Percentiles rank a stretch among this genome's conserved stretches.
Evolutionary conservation across 352 stramenopile species (phyloP).

Genomic region (Thalassiosira livingstoniorum): DNA sequence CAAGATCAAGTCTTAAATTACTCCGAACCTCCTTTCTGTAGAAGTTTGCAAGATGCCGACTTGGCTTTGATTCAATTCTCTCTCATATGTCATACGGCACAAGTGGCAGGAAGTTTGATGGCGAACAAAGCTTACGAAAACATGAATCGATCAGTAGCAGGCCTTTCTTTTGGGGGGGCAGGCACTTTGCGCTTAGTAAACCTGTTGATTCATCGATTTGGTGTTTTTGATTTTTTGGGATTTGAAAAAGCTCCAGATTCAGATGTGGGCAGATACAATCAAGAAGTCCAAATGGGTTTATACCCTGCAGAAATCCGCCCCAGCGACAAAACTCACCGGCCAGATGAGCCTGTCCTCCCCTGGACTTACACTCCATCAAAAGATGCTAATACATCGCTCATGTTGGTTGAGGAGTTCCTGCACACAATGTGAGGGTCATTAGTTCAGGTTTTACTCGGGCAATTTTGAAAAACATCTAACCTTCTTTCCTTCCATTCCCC

Average conservation of each 20-base stretch:
- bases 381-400: conserved; percentile 56
- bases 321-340: conserved; percentile 26
- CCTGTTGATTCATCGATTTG: conserved; percentile 80
- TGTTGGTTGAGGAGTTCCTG: conserved; percentile 78
- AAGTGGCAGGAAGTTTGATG: conserved; percentile 17
- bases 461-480: too few species aligned
- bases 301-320: conserved; percentile 63
- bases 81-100: conserved; percentile 57
- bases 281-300: conserved; percentile 66
- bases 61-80: conserved; percentile 82
- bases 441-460: too few species aligned
- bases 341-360: conserved; percentile 49
- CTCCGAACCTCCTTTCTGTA: conserved; percentile 87
- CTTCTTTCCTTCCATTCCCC: too few species aligned
- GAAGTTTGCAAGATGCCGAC: conserved; percentile 77
- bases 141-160: conserved; percentile 37
- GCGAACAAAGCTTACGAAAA: conserved; percentile 30
- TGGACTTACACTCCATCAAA: conserved; percentile 72
- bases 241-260: conserved; percentile 66
- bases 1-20: conserved; percentile 84
- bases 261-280: conserved; percentile 64
- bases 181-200: conserved; percentile 68
- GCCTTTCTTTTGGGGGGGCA: conserved; percentile 44
- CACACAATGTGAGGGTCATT: too few species aligned
- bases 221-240: conserved; percentile 75